Base-by-base conservation (phyloP, 129 eudicot species). In the sunflower (Helianthus annuus) region DNA sequence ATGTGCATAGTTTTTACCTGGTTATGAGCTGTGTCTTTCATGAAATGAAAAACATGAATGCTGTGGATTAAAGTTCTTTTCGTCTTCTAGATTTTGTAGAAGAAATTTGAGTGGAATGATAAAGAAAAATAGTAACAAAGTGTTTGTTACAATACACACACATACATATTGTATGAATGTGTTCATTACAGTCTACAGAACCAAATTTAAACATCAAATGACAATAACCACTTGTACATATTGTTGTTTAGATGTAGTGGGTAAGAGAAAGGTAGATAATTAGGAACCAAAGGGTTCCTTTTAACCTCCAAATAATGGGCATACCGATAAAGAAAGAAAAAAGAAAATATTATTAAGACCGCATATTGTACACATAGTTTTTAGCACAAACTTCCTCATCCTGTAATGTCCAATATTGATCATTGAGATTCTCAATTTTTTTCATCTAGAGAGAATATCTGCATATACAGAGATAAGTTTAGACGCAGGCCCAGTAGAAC, bases 81-180 rank as follows among this genome's bases (percentile, higher is more conserved):
- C 95, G 75, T 91, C 97, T 70, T 91, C 89, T 9, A 91, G 95
- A 81, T 85, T 80, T 91, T 90, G 81, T 53, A 68, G 67, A 27
- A 74, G 57, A 57, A 6, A 12, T 22, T n/a, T 52, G 24, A 52
- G 24, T 22, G 16, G 22, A 32, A 32, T 32, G 36, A 32, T 32
- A 3, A 32, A 32, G 36, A 32, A 32, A 32, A 32, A 32, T 32
- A 32, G 36, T 32, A 32, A 32, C 36, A 32, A 32, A 32, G 36
- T 32, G 4, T 32, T 32, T 32, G 36, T 32, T 32, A 32, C 36
- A 32, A 3, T 32, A 32, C 36, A 32, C 36, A 32, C 36, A 32
- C 36, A 32, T 27, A 1, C 36, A 32, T 32, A 32, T 32, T 32
- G 36, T 32, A 32, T 32, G 36, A 4, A 32, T 32, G 36, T 32